Evolutionary conservation across 192 early-diverging fungal genomes (phyloP).

Genomic region (Coemansia sp.): DNA sequence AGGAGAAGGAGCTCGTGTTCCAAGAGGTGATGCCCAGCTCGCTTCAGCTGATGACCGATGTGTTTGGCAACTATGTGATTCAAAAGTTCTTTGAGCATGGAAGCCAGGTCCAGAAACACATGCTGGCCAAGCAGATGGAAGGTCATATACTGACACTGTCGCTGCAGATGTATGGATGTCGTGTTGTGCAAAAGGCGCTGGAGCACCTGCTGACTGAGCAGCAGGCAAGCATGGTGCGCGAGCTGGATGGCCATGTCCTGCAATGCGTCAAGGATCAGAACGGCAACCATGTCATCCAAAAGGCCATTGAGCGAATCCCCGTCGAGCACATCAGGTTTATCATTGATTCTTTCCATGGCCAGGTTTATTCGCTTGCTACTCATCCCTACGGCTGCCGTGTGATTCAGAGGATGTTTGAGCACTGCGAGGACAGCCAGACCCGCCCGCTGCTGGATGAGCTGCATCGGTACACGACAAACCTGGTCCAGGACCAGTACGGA

Average conservation of each 20-base stretch:
- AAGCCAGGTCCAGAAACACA: conserved; percentile 87
- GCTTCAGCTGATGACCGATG: conserved; percentile 95
- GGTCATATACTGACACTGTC: conserved; percentile 91
- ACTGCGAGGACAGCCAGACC: conserved; percentile 87
- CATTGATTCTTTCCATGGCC: conserved; percentile 95
- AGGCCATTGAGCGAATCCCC: conserved; percentile 96
- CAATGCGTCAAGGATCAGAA: conserved; percentile 99
- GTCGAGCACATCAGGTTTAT: conserved; percentile 94
- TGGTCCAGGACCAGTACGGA: conserved; percentile 98
- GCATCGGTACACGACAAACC: conserved; percentile 84
- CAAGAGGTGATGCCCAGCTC: conserved; percentile 90
- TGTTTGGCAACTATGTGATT: conserved; percentile 99
- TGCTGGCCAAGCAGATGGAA: conserved; percentile 93
- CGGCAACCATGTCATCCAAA: conserved; percentile 99
- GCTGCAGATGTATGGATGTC: conserved; percentile 99
- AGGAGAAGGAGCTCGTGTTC: conserved; percentile 97
- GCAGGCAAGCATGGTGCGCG: conserved; percentile 86
- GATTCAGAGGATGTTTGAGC: conserved; percentile 99
- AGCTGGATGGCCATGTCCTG: conserved; percentile 92
- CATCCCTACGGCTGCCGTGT: conserved; percentile 99
- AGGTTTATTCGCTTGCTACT: conserved; percentile 93
- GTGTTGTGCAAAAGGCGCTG: conserved; percentile 97
- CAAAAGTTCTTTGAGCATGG: conserved; percentile 99
- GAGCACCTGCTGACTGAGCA: conserved; percentile 91
- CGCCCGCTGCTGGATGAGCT: conserved; percentile 90